phyloP scores from a whole-genome alignment of 2,329 filamentous ascomycete genomes.

The Metarhizium robertsii region DNA sequence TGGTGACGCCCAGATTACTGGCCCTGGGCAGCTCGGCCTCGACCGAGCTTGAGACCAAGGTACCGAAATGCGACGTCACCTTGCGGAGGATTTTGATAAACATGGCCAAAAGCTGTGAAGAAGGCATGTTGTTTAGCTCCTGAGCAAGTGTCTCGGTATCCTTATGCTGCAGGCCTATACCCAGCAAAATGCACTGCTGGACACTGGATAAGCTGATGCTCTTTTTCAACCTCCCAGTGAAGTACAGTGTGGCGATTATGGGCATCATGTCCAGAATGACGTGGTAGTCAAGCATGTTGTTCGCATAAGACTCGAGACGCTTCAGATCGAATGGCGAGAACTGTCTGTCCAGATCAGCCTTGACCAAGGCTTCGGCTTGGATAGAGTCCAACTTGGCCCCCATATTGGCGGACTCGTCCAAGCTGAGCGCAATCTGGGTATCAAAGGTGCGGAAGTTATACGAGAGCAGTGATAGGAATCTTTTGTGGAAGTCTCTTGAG shows the following conservation, averaged over 20 bases:
- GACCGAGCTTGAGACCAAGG: conserved; percentile 64
- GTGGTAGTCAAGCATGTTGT: conserved; percentile 96
- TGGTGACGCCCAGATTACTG: conserved; percentile 47
- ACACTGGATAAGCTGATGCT: conserved; percentile 67
- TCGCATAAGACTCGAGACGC: conserved; percentile 87
- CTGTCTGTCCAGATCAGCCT: conserved; percentile 64
- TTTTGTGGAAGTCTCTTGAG: conserved; percentile 82
- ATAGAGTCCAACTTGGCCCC: conserved; percentile 57
- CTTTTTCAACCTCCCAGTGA: conserved; percentile 62
- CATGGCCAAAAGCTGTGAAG: conserved; percentile 82
- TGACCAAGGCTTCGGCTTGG: conserved; percentile 50
- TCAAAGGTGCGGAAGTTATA: conserved; percentile 87
- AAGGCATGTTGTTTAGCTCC: conserved; percentile 62
- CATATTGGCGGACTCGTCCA: conserved; percentile 74
- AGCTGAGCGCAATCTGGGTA: conserved; percentile 68
- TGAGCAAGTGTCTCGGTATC: conserved; percentile 70
- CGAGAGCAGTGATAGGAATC: conserved; percentile 83
- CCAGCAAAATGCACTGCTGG: conserved; percentile 81
- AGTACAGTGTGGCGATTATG: conserved; percentile 72
- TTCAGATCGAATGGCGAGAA: conserved; percentile 93
- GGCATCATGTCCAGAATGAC: conserved; percentile 92
- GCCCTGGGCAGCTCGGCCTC: conserved; percentile 54
- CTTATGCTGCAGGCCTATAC: conserved; percentile 84
- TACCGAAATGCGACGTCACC: conserved; percentile 67
- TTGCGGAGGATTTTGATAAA: conserved; percentile 95